Evolutionary conservation across 1,139 yeast species (phyloP).

Genomic region (Torulaspora globosa): DNA sequence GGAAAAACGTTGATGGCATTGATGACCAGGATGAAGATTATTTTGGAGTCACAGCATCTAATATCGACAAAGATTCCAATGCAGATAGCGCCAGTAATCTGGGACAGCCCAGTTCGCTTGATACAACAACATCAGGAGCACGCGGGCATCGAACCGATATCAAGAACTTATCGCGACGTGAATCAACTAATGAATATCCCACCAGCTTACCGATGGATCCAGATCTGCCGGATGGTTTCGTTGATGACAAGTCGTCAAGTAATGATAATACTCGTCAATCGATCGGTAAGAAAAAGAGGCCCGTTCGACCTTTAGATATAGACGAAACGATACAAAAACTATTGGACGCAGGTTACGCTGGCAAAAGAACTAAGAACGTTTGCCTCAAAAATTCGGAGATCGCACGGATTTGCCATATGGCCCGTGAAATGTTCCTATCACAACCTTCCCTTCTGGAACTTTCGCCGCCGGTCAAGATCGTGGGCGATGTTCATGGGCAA

Average conservation of each 20-base stretch:
- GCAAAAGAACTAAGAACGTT: constrained; percentile 83
- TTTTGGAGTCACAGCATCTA: constrained; percentile 13
- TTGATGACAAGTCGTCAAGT: constrained; percentile 11
- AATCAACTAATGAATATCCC: constrained; percentile 14
- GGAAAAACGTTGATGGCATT: constrained; percentile 12
- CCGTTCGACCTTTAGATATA: constrained; percentile 53
- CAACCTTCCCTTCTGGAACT: constrained; percentile 88
- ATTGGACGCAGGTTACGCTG: constrained; percentile 92
- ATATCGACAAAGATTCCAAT: background rate
- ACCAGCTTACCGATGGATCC: constrained; percentile 19
- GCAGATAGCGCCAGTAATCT: background rate
- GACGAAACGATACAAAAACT: constrained; percentile 87
- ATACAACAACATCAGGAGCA: constrained; percentile 8
- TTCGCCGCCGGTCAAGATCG: constrained; percentile 93
- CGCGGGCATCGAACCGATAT: constrained; percentile 9
- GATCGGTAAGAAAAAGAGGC: constrained; percentile 29
- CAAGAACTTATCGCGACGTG: constrained; percentile 12
- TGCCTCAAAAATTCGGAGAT: constrained; percentile 87
- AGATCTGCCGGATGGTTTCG: constrained; percentile 13
- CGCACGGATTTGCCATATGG: constrained; percentile 75
- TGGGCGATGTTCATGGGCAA: constrained; percentile 97
- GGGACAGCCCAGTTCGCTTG: constrained; percentile 5
- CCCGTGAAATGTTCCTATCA: constrained; percentile 79
- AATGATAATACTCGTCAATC: constrained; percentile 9
- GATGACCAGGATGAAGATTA: constrained; percentile 21